These are phyloP conservation scores for Diaporthe ampelina DNA, from an alignment of 2,329 filamentous ascomycete species.

Conservation along the genomic window DNA sequence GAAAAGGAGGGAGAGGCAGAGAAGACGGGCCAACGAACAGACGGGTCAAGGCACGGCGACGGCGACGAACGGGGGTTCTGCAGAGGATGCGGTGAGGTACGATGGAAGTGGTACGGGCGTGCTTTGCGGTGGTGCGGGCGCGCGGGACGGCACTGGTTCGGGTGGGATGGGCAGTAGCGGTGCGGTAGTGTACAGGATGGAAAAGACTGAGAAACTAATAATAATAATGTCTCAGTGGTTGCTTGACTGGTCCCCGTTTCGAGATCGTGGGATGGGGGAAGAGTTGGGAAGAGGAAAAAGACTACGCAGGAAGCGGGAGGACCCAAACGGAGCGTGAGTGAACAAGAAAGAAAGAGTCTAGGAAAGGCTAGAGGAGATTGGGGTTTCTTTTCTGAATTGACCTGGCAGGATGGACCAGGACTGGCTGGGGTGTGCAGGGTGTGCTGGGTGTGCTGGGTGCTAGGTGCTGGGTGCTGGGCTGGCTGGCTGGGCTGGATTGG, in stretches of 20 bases:
- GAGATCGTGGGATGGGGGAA: slow-evolving; percentile 21
- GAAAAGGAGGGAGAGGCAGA: not conserved
- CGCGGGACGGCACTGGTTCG: slow-evolving; percentile 28
- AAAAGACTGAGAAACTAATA: slow-evolving; percentile 33
- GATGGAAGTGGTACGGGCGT: slow-evolving; percentile 22
- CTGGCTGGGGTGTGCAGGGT: not conserved
- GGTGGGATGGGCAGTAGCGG: no score
- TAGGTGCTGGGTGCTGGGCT: no score
- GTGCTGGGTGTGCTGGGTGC: no score
- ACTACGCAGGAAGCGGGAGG: slow-evolving; percentile 29
- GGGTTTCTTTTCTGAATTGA: slow-evolving; percentile 33
- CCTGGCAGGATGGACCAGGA: slow-evolving; percentile 10
- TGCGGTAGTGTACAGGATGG: slow-evolving; percentile 18
- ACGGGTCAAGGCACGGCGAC: slow-evolving; percentile 10
- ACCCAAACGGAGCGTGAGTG: slow-evolving; percentile 29
- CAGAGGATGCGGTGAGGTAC: slow-evolving; percentile 29
- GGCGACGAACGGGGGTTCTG: slow-evolving; percentile 9
- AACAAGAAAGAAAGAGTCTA: slow-evolving; percentile 35
- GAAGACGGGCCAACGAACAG: not conserved
- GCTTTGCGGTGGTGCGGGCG: slow-evolving; percentile 7
- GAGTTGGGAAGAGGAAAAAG: slow-evolving; percentile 5
- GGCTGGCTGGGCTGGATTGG: not conserved
- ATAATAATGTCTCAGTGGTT: slow-evolving; percentile 31
- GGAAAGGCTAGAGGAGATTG: slow-evolving; percentile 35
- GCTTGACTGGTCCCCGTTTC: slow-evolving; percentile 9